phyloP scores from a whole-genome alignment of 305 asterid genomes.

The Solanum hybrid region DNA sequence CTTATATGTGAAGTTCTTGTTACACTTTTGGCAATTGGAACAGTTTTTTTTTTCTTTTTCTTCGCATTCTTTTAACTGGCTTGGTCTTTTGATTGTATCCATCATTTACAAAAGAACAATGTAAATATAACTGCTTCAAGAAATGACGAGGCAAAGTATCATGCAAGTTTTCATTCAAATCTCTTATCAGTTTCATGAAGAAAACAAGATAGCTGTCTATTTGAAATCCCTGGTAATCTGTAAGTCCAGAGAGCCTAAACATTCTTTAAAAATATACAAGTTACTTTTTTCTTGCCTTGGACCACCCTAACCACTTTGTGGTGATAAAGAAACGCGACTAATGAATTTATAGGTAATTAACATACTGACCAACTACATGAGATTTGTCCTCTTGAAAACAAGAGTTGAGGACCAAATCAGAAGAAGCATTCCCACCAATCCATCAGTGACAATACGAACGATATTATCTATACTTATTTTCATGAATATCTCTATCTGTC shows the following conservation, averaged over 20 bases:
- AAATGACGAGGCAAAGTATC: not conserved
- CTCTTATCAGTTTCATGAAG: not conserved
- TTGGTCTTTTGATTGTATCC: not conserved
- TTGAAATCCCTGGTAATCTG: not conserved
- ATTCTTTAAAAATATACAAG: not conserved
- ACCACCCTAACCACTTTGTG: not conserved
- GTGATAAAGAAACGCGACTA: not conserved
- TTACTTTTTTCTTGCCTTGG: not conserved
- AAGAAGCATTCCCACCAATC: not conserved
- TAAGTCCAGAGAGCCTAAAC: not conserved
- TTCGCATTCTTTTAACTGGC: not conserved
- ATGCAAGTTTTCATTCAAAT: not conserved
- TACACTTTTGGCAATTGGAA: not conserved
- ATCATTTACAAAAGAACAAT: not conserved
- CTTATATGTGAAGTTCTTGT: not conserved
- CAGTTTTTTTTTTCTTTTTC: not conserved
- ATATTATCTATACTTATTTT: not conserved
- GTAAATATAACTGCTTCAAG: not conserved
- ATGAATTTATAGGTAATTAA: not conserved
- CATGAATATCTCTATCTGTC: not conserved
- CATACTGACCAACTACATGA: not conserved
- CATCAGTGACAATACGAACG: not conserved
- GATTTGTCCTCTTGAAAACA: conserved; percentile 2
- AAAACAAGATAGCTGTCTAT: not conserved
- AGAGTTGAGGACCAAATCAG: not conserved